Conservation (phyloP, 768 basidiomycete genomes). For the Hortiboletus flavorubellus region DNA sequence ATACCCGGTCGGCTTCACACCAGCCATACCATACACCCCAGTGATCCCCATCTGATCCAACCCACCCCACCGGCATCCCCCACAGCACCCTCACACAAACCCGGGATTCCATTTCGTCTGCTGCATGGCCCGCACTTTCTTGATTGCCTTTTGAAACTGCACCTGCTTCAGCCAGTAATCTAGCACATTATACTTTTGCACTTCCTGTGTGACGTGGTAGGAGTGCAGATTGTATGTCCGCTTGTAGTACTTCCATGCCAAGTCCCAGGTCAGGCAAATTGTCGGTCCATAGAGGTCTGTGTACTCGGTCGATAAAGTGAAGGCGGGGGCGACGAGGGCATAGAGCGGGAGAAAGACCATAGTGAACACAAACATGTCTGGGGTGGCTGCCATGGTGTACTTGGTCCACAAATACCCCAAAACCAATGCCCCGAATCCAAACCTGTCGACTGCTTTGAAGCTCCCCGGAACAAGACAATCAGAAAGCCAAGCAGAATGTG, state of each 20-base stretch:
- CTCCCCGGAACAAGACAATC: constrained; percentile 48
- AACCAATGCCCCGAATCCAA: no score
- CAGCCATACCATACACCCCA: constrained; percentile 52
- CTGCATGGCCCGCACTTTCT: no score
- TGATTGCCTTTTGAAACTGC: no score
- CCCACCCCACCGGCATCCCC: constrained; percentile 13
- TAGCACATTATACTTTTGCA: no score
- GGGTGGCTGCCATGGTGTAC: constrained; percentile 96
- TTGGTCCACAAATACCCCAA: constrained; percentile 89
- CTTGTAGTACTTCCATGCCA: constrained; percentile 56
- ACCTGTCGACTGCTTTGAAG: no score
- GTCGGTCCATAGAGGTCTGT: constrained; percentile 87
- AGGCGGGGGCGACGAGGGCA: constrained; percentile 65
- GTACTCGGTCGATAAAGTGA: constrained; percentile 91
- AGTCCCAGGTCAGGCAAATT: constrained; percentile 35
- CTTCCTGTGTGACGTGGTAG: no score
- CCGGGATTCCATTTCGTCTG: constrained; percentile 59
- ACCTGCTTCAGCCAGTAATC: no score
- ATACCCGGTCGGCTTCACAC: no score
- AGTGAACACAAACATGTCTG: constrained; percentile 95
- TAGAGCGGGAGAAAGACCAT: constrained; percentile 59
- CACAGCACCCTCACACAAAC: constrained; percentile 75
- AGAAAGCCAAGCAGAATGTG: constrained; percentile 89
- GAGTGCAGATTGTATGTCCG: constrained; percentile 86
- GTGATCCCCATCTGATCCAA: constrained; percentile 88